Percentiles rank a stretch among this genome's conserved stretches.
phyloP scores from a whole-genome alignment of 345 rosid genomes.

The Salix suchowensis region DNA sequence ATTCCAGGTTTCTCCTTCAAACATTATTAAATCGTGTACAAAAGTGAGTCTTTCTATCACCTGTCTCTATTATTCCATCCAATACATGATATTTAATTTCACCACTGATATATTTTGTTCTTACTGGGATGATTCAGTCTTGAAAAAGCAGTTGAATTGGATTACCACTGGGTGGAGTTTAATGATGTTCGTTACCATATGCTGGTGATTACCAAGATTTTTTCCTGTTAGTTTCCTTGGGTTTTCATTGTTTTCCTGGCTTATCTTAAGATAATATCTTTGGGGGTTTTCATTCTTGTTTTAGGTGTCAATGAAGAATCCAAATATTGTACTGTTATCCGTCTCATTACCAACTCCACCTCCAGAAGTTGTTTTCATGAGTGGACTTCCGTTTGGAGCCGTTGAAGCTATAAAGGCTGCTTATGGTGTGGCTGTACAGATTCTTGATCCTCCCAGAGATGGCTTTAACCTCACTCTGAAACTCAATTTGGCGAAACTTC shows the following conservation, averaged over 20 bases:
- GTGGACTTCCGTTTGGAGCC: slow-evolving; percentile 92
- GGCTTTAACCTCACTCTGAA: slow-evolving; percentile 92
- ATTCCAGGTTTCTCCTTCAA: slow-evolving; percentile 91
- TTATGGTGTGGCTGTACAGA: slow-evolving; percentile 72
- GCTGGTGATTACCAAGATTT: slow-evolving; percentile 44
- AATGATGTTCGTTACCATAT: slow-evolving; percentile 90
- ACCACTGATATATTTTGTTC: not conserved
- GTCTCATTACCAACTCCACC: slow-evolving; percentile 88
- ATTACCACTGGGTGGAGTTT: slow-evolving; percentile 90
- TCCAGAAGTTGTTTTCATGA: slow-evolving; percentile 64
- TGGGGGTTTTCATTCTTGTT: slow-evolving; percentile 7
- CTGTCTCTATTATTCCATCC: not conserved
- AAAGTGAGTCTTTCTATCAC: slow-evolving; percentile 39
- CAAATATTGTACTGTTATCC: slow-evolving; percentile 61
- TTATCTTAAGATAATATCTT: not conserved
- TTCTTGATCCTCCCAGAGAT: slow-evolving; percentile 97
- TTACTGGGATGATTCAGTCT: slow-evolving; percentile 41
- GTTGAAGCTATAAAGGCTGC: slow-evolving; percentile 88
- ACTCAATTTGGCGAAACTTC: slow-evolving; percentile 80
- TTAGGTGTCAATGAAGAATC: slow-evolving; percentile 86
- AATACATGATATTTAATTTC: not conserved
- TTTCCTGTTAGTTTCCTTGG: not conserved
- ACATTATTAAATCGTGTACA: slow-evolving; percentile 68
- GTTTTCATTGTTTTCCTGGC: not conserved
- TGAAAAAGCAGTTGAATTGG: slow-evolving; percentile 84